These are phyloP conservation scores for Trypanosoma congolense DNA, from an alignment of 208 protist species.

Conservation along the genomic window DNA sequence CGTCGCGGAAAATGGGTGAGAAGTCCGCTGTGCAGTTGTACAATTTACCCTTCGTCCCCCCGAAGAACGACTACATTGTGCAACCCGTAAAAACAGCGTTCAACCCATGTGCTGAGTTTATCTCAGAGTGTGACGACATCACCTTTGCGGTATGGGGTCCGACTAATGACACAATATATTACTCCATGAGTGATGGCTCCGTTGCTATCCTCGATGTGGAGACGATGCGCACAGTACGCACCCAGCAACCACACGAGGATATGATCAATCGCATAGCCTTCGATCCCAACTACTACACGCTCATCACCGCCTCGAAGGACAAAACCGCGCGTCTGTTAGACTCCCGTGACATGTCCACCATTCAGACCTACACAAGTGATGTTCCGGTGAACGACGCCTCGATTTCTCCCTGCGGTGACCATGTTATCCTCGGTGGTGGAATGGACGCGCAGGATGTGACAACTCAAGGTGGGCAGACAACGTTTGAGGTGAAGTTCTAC, in stretches of 20 bases:
- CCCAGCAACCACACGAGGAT: conserved; percentile 57
- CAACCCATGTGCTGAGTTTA: conserved; percentile 52
- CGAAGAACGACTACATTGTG: conserved; percentile 52
- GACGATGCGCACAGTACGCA: conserved; percentile 73
- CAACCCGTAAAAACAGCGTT: conserved; percentile 56
- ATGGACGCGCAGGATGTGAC: conserved; percentile 96
- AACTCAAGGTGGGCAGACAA: conserved; percentile 79
- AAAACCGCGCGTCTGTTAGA: conserved; percentile 94
- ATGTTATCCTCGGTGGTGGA: conserved; percentile 95
- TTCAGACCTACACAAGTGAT: conserved; percentile 95
- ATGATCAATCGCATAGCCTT: conserved; percentile 84
- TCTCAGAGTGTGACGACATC: conserved; percentile 44
- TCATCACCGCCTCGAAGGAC: conserved; percentile 94
- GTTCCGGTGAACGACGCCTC: conserved; percentile 95
- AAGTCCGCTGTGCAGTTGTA: conserved; percentile 87
- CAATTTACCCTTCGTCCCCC: conserved; percentile 71
- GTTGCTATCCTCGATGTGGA: conserved; percentile 92
- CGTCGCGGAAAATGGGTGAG: conserved; percentile 78
- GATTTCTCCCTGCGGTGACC: conserved; percentile 90
- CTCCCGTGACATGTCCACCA: conserved; percentile 82
- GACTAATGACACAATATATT: conserved; percentile 95
- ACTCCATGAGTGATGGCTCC: conserved; percentile 86
- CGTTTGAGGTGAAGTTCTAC: conserved; percentile 96
- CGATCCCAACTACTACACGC: conserved; percentile 82
- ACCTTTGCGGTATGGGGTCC: conserved; percentile 94